phyloP scores from a whole-genome alignment of 148 eudicot genomes.

The Persicaria maculosa region DNA sequence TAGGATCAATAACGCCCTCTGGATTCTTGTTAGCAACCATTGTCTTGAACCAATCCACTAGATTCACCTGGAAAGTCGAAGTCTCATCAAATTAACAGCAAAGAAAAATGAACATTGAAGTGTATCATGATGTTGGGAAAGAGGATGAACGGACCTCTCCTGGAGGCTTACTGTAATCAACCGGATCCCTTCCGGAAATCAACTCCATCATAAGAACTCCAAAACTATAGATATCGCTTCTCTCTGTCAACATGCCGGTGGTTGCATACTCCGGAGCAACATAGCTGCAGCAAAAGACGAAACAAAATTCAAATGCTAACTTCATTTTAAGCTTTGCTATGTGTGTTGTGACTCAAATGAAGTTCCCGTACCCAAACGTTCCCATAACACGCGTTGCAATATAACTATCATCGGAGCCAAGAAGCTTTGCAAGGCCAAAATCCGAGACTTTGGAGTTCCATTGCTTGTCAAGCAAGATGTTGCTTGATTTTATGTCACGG shows the following conservation, averaged over 20 bases:
- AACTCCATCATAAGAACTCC: neutral
- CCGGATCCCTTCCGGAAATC: neutral
- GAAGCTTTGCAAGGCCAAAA: constrained; percentile 9
- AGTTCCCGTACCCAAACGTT: constrained; percentile 8
- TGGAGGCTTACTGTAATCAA: neutral
- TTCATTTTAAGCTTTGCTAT: neutral
- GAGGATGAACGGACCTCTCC: neutral
- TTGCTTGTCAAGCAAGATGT: constrained; percentile 9
- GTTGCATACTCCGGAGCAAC: neutral
- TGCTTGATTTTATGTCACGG: constrained; percentile 13
- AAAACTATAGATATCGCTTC: neutral
- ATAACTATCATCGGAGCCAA: neutral
- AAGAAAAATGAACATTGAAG: no score
- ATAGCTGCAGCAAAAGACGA: neutral
- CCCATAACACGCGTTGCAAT: constrained; percentile 14
- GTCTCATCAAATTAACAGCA: no score
- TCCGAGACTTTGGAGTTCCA: constrained; percentile 11
- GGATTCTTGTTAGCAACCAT: no score
- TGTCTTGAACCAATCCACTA: no score
- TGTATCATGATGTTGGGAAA: neutral
- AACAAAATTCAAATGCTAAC: neutral
- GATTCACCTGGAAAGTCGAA: no score
- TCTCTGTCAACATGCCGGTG: neutral
- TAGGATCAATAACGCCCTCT: no score
- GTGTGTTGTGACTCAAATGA: no score